Percentiles rank a stretch among this genome's conserved stretches.
Evolutionary conservation across 345 rosid species (phyloP).

Genomic region (Adansonia digitata): DNA sequence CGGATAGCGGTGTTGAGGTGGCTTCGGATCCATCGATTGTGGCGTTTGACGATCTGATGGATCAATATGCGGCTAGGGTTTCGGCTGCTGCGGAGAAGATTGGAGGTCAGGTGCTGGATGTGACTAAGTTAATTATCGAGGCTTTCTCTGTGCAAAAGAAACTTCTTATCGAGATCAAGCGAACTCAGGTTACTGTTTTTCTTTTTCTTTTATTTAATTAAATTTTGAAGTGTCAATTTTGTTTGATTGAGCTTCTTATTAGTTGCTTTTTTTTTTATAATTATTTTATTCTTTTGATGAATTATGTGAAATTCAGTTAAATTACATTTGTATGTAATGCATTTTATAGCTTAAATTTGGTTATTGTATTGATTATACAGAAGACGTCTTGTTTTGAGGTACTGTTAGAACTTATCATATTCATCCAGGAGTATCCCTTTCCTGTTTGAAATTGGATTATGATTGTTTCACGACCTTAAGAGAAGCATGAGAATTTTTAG

Average conservation of each 20-base stretch:
- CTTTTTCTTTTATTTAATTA: not conserved
- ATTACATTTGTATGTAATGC: not conserved
- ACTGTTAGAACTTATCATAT: not conserved
- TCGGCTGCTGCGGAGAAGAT: conserved; percentile 72
- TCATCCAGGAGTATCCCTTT: not conserved
- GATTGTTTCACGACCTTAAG: not conserved
- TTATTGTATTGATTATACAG: not conserved
- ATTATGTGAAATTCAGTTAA: not conserved
- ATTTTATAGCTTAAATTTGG: not conserved
- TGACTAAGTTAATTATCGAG: conserved; percentile 56
- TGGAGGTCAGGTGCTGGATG: conserved; percentile 81
- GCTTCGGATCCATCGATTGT: conserved; percentile 64
- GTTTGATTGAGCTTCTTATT: not conserved
- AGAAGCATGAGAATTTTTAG: not conserved
- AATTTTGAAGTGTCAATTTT: not conserved
- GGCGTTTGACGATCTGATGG: conserved; percentile 71
- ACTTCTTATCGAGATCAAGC: conserved; percentile 65
- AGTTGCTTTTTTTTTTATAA: not conserved
- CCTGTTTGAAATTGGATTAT: not conserved
- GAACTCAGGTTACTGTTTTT: conserved; percentile 45
- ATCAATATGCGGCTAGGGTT: conserved; percentile 53
- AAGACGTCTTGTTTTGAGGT: not conserved
- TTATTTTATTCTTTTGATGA: not conserved
- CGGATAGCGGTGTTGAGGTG: conserved; percentile 10
- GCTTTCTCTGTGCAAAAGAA: conserved; percentile 68